A percentile compares a stretch with the other conserved stretches of the same genome.
Conservation (phyloP, 2,329 filamentous ascomycete species). For the Colletotrichum ledebouriae region DNA sequence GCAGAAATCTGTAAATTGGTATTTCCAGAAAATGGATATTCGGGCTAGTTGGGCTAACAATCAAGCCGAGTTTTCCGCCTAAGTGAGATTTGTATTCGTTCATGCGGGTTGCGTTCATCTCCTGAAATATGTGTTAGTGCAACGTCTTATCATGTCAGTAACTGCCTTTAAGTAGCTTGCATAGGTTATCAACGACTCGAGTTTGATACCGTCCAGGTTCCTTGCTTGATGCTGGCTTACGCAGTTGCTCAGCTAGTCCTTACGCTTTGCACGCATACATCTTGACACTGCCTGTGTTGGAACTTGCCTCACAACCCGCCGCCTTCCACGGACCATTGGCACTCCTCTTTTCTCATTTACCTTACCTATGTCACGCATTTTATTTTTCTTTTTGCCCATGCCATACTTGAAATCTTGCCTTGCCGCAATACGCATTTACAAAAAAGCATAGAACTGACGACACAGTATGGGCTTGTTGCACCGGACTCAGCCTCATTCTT, state of each 20-base stretch:
- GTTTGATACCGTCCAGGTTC: not conserved
- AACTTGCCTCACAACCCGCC: slow-evolving; percentile 13
- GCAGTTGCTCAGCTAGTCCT: slow-evolving; percentile 12
- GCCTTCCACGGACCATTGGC: not conserved
- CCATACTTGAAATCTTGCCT: too few species aligned
- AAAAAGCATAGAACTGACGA: not conserved
- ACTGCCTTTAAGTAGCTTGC: not conserved
- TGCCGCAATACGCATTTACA: not conserved
- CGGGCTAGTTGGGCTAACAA: slow-evolving; percentile 15
- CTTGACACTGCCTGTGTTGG: slow-evolving; percentile 24
- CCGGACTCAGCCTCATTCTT: slow-evolving; percentile 5
- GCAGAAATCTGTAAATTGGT: not conserved
- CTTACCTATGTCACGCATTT: not conserved
- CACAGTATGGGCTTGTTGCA: not conserved
- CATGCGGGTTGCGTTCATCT: not conserved
- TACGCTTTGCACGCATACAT: slow-evolving; percentile 33
- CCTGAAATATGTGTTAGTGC: not conserved
- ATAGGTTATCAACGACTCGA: too few species aligned
- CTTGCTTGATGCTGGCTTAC: slow-evolving; percentile 16
- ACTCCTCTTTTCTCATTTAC: not conserved
- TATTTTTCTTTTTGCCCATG: not conserved
- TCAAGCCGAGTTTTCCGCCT: slow-evolving; percentile 6
- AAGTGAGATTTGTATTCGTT: slow-evolving; percentile 12
- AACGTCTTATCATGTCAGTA: not conserved
- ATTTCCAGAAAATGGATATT: not conserved